Conservation (phyloP, 2,329 filamentous ascomycete genomes). For the Aspergillus floridensis region DNA sequence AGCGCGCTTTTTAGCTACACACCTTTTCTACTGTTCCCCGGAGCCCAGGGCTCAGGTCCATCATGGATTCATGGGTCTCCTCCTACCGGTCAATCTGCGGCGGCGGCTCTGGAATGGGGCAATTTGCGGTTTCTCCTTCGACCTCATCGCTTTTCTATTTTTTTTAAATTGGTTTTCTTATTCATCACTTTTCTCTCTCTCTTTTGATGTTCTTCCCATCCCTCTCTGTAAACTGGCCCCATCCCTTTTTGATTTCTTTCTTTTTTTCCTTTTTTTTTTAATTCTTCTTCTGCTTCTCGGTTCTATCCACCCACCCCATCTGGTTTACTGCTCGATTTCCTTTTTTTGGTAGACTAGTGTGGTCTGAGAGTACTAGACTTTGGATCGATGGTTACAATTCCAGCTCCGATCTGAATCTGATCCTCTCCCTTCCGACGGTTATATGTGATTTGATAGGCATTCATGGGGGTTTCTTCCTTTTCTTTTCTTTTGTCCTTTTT, state of each 20-base stretch:
- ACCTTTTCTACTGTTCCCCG: slow-evolving; percentile 33
- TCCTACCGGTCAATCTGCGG: slow-evolving; percentile 23
- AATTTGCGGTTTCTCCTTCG: slow-evolving; percentile 15
- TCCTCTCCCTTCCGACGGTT: slow-evolving; percentile 10
- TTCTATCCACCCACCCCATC: neutral
- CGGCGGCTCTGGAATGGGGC: slow-evolving; percentile 23
- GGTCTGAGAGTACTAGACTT: slow-evolving; percentile 10
- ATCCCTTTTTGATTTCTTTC: slow-evolving; percentile 4
- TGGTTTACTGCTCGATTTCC: neutral
- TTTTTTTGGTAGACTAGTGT: slow-evolving; percentile 1
- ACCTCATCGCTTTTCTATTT: slow-evolving; percentile 6
- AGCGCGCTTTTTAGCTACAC: slow-evolving; percentile 29
- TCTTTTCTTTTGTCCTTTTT: too few species aligned
- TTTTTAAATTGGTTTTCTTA: slow-evolving; percentile 21
- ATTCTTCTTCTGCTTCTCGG: neutral
- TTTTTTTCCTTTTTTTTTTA: slow-evolving; percentile 5
- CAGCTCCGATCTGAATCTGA: slow-evolving; percentile 14
- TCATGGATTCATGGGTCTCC: neutral
- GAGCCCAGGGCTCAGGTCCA: slow-evolving; percentile 33
- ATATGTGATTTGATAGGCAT: slow-evolving; percentile 12
- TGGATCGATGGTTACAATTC: slow-evolving; percentile 12
- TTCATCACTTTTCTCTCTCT: slow-evolving; percentile 12
- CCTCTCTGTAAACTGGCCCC: neutral
- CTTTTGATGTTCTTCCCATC: slow-evolving; percentile 6
- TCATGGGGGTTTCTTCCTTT: neutral